Percentiles rank a stretch among this genome's conserved stretches.
Evolutionary conservation across 345 rosid genomes (phyloP).

Genomic region (Excoecaria cochinchinensis): DNA sequence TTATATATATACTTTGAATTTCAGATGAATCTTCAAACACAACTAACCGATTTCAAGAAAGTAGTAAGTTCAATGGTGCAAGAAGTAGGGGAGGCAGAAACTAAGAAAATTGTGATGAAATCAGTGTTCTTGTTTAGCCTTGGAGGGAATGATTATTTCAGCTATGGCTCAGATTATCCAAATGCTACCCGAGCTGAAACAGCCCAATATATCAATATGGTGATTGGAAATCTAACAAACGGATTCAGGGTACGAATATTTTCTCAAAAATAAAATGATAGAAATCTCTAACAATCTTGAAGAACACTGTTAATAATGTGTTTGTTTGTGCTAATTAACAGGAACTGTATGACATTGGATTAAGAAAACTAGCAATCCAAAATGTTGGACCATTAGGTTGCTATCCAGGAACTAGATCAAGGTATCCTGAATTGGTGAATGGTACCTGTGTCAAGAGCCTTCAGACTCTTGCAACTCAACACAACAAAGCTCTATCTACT

Average conservation of each 20-base stretch:
- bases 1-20: neutral
- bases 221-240: slow-evolving; percentile 24
- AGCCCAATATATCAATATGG: slow-evolving; percentile 6
- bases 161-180: neutral
- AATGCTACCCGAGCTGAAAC: neutral
- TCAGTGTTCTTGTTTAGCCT: slow-evolving; percentile 26
- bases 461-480: slow-evolving; percentile 12
- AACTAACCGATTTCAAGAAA: slow-evolving; percentile 23
- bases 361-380: slow-evolving; percentile 31
- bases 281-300: too few relatives aligned
- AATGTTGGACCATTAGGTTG: slow-evolving; percentile 32
- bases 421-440: neutral
- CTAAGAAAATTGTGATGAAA: slow-evolving; percentile 19
- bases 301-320: too few relatives aligned
- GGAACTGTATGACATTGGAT: slow-evolving; percentile 22
- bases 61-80: slow-evolving; percentile 15
- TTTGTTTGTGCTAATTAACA: neutral
- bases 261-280: neutral
- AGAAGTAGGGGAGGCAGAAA: slow-evolving; percentile 18
- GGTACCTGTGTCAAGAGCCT: slow-evolving; percentile 11
- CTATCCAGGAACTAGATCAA: slow-evolving; percentile 15
- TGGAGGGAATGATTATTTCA: slow-evolving; percentile 24
- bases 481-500: slow-evolving; percentile 19
- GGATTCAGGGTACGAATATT: slow-evolving; percentile 15
- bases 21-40: slow-evolving; percentile 3